Base-by-base conservation (phyloP, 2,329 filamentous ascomycete species). In the Passalora sequoiae region DNA sequence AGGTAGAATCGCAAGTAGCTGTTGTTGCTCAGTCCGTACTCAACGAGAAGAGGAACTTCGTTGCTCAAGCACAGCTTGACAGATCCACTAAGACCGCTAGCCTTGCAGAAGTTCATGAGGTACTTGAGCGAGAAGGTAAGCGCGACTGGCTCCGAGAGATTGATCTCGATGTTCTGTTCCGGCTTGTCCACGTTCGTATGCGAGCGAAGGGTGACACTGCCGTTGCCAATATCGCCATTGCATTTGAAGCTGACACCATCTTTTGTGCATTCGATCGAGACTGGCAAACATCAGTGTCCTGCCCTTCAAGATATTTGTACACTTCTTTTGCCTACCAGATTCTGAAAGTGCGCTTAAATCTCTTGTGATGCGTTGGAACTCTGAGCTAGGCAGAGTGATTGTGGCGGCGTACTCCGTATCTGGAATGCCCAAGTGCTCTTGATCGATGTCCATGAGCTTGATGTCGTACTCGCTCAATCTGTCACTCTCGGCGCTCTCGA, bases 371-470 rank as follows among this genome's bases (percentile, higher is more conserved):
- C 89, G 84, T 71, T 87, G 84, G 71, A 98, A 97, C 71, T 98
- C 92, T 36, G 74, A 67, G 24, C 86, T 81, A 10, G 92, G 91
- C 87, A 98, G 89, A 42, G 78, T 75, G 54, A 98, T 86, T 13
- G 86, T 92, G 36, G 92, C 86, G 28, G 89, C 85, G 65, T 98
- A 98, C 63, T 98, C 92, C n/a, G 94, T 98, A 61, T 98, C 91
- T 12, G 92, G 92, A 60, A 98, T 98, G 51, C 92, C 92, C 70
- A 98, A 74, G 69, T 98, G 92, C 77, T 98, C 92, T 74, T 98
- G 94, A 71, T 98, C 92, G 68, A 98, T 98, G 68, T 98, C 92
- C 92, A 98, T 98, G 67, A 98, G 82, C 78, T 98, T 98, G 71
- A 98, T 86, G 69, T 98, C 92, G 69, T 98, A 98, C 76, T 98